These are phyloP conservation scores for Gnomoniopsis smithogilvyi DNA, from an alignment of 2,329 filamentous ascomycete species.

Conservation along the genomic window DNA sequence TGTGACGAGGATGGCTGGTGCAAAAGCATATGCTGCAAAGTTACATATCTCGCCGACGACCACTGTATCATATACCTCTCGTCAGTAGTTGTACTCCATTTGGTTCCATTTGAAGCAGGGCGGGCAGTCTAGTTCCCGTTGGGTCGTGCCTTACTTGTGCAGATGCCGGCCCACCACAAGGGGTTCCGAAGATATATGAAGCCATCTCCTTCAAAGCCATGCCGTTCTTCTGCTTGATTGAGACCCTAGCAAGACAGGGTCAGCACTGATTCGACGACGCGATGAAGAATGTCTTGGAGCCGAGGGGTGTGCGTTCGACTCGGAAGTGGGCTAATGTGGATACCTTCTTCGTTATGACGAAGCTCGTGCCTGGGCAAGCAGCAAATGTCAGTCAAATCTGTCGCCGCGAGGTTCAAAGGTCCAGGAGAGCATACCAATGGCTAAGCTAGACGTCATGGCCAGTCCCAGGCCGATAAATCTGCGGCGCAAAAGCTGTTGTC, in stretches of 20 bases:
- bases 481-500: constrained; percentile 24
- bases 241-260: constrained; percentile 59
- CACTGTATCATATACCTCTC: constrained; percentile 52
- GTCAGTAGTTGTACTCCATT: constrained; percentile 8
- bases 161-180: constrained; percentile 96
- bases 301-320: constrained; percentile 13
- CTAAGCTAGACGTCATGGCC: constrained; percentile 71
- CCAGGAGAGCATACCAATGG: constrained; percentile 59
- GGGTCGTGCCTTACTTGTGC: constrained; percentile 64
- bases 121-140: constrained; percentile 8
- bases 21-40: constrained; percentile 97
- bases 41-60: constrained; percentile 92
- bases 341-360: constrained; percentile 99
- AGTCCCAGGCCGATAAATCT: constrained; percentile 76
- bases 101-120: constrained; percentile 15
- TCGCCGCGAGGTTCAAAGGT: neutral
- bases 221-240: constrained; percentile 82
- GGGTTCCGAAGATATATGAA: constrained; percentile 92
- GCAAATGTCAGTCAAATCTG: constrained; percentile 21
- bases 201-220: constrained; percentile 96
- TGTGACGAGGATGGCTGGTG: constrained; percentile 96
- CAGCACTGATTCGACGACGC: neutral
- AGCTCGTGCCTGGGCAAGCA: constrained; percentile 71
- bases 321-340: constrained; percentile 14
- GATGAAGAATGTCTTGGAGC: neutral